Percentiles rank a stretch among this genome's conserved stretches.
phyloP scores from a whole-genome alignment of 73 alveolate genomes.

The Uronychia setigera region DNA sequence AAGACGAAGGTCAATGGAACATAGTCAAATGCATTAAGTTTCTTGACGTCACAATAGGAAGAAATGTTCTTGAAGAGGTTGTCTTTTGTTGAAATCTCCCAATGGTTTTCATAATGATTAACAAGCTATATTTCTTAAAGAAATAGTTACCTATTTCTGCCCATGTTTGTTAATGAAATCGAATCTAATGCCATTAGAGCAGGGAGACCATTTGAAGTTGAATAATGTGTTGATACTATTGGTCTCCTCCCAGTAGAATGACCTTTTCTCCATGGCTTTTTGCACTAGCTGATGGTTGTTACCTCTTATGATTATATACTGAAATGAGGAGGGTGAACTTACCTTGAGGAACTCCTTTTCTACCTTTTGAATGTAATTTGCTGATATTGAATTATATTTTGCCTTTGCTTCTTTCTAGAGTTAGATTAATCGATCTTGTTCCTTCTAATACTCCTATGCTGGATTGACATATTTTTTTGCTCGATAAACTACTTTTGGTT shows the following conservation, averaged over 20 bases:
- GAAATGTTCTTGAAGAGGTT: not conserved
- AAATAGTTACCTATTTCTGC: conserved; percentile 45
- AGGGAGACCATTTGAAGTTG: conserved; percentile 78
- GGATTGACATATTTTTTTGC: not conserved
- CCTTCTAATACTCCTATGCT: not conserved
- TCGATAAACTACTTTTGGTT: not conserved
- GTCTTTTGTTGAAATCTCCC: conserved; percentile 4
- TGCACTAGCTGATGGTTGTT: not conserved
- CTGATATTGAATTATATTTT: not conserved
- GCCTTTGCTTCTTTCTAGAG: not conserved
- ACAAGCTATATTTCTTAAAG: not conserved
- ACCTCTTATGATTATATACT: not conserved
- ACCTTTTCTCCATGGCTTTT: not conserved
- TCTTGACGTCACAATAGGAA: conserved; percentile 20
- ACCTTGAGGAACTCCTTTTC: conserved; percentile 1
- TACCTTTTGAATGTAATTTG: not conserved
- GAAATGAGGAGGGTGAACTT: not conserved
- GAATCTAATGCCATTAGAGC: conserved; percentile 71
- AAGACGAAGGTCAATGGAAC: conserved; percentile 77
- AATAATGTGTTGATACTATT: conserved; percentile 47
- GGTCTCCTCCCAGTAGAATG: not conserved
- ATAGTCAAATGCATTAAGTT: conserved; percentile 76
- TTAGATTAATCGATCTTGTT: not conserved
- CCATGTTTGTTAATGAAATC: conserved; percentile 57
- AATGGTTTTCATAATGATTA: conserved; percentile 20